Conservation (phyloP, 2,329 filamentous ascomycete species). For the Microascus cirrosus region DNA sequence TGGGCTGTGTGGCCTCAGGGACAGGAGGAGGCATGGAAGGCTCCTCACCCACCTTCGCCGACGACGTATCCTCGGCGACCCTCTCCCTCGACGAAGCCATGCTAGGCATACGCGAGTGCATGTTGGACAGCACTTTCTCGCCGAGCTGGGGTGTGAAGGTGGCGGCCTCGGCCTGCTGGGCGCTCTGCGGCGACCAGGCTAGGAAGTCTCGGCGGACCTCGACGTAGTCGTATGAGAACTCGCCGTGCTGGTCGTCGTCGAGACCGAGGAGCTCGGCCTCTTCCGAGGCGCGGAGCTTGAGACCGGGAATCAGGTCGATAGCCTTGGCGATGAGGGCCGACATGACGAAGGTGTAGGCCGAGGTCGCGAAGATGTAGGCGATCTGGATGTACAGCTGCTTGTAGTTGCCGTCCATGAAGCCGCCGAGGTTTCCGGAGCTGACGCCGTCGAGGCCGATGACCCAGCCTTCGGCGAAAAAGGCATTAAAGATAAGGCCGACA, state of each 20-base stretch:
- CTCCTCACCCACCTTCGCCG: background rate
- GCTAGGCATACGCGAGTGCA: slow-evolving; percentile 11
- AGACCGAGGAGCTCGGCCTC: slow-evolving; percentile 78
- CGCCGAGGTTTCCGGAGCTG: slow-evolving; percentile 56
- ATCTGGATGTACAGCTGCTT: slow-evolving; percentile 69
- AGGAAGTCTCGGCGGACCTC: slow-evolving; percentile 83
- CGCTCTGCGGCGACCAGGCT: slow-evolving; percentile 58
- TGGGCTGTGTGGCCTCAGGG: background rate
- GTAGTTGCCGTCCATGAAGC: slow-evolving; percentile 67
- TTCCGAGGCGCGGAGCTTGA: slow-evolving; percentile 69
- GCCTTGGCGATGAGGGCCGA: slow-evolving; percentile 62
- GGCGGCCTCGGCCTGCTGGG: slow-evolving; percentile 33
- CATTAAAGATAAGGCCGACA: slow-evolving; percentile 62
- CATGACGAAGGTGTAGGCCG: slow-evolving; percentile 61
- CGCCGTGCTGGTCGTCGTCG: slow-evolving; percentile 83
- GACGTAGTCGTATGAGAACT: slow-evolving; percentile 85
- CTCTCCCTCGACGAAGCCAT: background rate
- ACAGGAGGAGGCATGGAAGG: background rate
- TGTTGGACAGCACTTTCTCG: slow-evolving; percentile 50
- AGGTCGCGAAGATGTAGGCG: slow-evolving; percentile 59
- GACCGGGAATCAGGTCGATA: slow-evolving; percentile 66
- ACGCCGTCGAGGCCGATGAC: slow-evolving; percentile 68
- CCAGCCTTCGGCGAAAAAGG: slow-evolving; percentile 56
- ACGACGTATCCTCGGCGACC: background rate
- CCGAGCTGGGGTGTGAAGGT: slow-evolving; percentile 57